Base-by-base conservation (phyloP, 1,284 basidiomycete genomes). In the Peniophora sp. region DNA sequence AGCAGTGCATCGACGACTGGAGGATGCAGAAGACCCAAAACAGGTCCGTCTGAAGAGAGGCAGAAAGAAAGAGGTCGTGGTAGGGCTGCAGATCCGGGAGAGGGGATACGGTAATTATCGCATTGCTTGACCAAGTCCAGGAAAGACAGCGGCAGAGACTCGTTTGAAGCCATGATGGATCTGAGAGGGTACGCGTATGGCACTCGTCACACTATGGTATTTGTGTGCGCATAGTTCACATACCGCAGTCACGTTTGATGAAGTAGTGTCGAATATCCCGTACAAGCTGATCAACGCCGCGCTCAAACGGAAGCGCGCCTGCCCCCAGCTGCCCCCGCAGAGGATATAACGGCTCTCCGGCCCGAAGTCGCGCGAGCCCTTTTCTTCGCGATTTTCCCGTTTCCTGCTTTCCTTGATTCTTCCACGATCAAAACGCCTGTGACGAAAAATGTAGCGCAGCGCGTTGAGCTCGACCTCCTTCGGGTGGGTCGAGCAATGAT, bases 11-110 rank as follows among this genome's bases (percentile, higher is more conserved):
- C 67, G 52, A 89, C 65, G 49, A 88, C 71, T 39, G 71, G 59
- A 2, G 79, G 77, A 50, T 79, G 73, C 16, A 89, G 68, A 38
- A 89, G 68, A n/a, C 86, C 85, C 39, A 89, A 70, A 17, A 77
- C 65, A 8, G 81, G 73, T 17, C 48, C 35, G 3, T 47, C 16
- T 10, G 51, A n/a, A 2, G 14, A 78, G 73, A 53, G 78, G 72
- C 23, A 87, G 66, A 46, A 88, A 65, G 20, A 84, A 84, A 49
- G 84, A 72, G 35, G 74, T 67, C 20, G 80, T 73, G 67, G 41
- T 20, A n/a, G 38, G n/a, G 38, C 38, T 5, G 38, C 19, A 41
- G 60, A 59, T 56, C 66, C 64, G 39, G 64, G 61, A 52, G 64
- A 65, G 27, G 64, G 58, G 22, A 64, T 56, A 3, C 64, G 62